Evolutionary conservation across 257 asterid species (phyloP).

Genomic region (Fraxinus quadrangulata): DNA sequence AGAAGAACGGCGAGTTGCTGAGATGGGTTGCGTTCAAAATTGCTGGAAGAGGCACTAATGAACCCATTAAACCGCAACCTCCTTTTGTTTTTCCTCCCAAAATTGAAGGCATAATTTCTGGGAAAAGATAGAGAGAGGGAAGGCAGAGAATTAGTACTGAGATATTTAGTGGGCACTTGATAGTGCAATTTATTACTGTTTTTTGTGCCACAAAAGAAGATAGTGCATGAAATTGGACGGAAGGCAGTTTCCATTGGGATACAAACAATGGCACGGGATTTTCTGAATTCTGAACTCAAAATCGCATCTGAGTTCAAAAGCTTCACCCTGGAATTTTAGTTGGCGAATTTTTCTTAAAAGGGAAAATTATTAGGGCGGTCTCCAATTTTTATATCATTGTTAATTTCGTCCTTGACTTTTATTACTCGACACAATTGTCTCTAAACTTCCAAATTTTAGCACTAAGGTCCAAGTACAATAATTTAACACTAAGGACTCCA

Average conservation of each 20-base stretch:
- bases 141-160: constrained; percentile 18
- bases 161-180: constrained; percentile 24
- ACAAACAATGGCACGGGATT: background rate
- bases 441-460: no score
- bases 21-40: constrained; percentile 37
- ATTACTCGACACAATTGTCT: no score
- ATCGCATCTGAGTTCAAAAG: background rate
- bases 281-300: background rate
- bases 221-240: constrained; percentile 33
- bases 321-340: background rate
- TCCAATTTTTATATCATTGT: background rate
- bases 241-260: constrained; percentile 31
- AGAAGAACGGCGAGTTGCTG: constrained; percentile 69
- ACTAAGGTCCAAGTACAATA: no score
- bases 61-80: constrained; percentile 37
- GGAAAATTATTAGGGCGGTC: background rate
- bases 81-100: constrained; percentile 34
- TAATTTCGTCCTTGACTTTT: background rate
- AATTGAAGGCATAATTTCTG: constrained; percentile 20
- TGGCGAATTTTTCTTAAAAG: background rate
- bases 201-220: constrained; percentile 29
- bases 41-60: constrained; percentile 31
- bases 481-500: no score
- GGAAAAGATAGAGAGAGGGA: constrained; percentile 29
- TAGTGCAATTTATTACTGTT: constrained; percentile 24